These are phyloP conservation scores for Gastrolobium villosum DNA, from an alignment of 306 rosid genomes.

Conservation along the genomic window DNA sequence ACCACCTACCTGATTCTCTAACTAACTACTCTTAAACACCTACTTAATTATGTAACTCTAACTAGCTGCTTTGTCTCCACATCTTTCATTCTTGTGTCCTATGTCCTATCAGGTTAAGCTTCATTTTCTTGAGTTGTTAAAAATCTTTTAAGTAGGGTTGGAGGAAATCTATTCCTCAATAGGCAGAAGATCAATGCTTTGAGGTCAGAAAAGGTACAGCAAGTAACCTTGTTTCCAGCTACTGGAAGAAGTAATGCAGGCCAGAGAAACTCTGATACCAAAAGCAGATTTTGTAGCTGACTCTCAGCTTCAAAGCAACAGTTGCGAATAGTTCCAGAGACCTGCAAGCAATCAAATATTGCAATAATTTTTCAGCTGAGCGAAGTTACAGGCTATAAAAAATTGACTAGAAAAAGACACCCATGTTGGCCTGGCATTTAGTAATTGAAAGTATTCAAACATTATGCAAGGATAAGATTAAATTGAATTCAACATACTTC, in stretches of 20 bases:
- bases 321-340: constrained; percentile 91
- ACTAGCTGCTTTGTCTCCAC: background rate
- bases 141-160: background rate
- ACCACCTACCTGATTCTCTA: background rate
- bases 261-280: constrained; percentile 97
- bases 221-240: constrained; percentile 86
- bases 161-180: constrained; percentile 24
- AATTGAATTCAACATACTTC: constrained; percentile 36
- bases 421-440: background rate
- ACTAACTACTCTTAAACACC: background rate
- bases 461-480: no score
- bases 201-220: constrained; percentile 43
- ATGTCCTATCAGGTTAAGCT: background rate
- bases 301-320: constrained; percentile 95
- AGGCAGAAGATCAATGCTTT: constrained; percentile 37
- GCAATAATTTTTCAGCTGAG: constrained; percentile 39
- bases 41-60: background rate
- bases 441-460: constrained; percentile 15
- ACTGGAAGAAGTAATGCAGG: constrained; percentile 96
- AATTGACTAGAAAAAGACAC: constrained; percentile 6
- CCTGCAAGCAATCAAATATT: constrained; percentile 57
- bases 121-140: constrained; percentile 13
- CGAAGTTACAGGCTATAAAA: constrained; percentile 4
- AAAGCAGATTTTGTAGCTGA: constrained; percentile 85
- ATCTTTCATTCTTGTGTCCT: background rate